Base-by-base conservation (phyloP, 129 eudicot species). In the Tanacetum coccineum region DNA sequence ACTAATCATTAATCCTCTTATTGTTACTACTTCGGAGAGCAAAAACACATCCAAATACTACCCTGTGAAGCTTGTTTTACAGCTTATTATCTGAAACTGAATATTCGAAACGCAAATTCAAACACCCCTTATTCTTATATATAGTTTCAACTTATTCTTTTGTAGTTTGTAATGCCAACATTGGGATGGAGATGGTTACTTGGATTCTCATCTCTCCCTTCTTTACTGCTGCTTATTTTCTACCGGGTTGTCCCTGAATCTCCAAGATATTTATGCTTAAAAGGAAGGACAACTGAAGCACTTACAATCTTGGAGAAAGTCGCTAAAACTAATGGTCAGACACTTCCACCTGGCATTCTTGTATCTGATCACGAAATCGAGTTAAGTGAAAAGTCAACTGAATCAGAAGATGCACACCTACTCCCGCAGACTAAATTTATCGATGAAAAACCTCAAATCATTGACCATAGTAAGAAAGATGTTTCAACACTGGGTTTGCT, bases 101-200 rank as follows among this genome's bases (percentile, higher is more conserved):
- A 14, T 59, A 5, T 59, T 13, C 32, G 7, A 14, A 30, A 18
- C 52, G 8, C 46, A 30, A 4, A 14, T n/a, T 32, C 64, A n/a
- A n/a, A n/a, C n/a, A 9, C 74, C 15, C 40, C 36, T 21, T 70
- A 20, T 9, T 12, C 25, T 62, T 9, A 22, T 44, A 22, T 55
- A 20, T 51, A 3, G 12, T 13, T 50, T 19, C 14, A 11, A 32
- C 39, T 17, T 54, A 6, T 17, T 18, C 9, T 44, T 63, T 69
- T 77, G 74, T 85, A 89, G 96, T 68, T 85, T 81, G 83, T 89
- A 72, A 89, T 89, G 96, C 95, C 95, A 30, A 78, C 84, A 26
- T 74, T 85, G 72, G 96, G 94, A 61, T 89, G 96, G 96, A 83
- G 96, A 70, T 86, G 96, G 96, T 78, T 89, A 56, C 90, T 89